Percentiles rank a stretch among this genome's conserved stretches.
These are phyloP conservation scores for Carex cristatella DNA, from an alignment of 176 grass and related monocot species.

Conservation along the genomic window DNA sequence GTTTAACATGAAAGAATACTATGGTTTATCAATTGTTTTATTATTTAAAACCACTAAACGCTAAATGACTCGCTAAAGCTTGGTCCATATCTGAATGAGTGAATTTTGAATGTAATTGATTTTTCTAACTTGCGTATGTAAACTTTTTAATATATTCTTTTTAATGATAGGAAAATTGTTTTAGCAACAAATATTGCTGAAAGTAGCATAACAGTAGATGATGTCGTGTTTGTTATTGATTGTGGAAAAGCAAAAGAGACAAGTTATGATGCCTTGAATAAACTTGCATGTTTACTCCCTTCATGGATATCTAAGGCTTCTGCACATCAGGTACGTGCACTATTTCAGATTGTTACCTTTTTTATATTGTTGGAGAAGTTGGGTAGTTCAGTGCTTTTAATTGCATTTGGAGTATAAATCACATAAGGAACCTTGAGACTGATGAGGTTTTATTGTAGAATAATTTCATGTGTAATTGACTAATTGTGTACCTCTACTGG, in stretches of 20 bases:
- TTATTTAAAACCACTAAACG: too few relatives aligned
- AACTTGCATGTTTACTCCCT: constrained; percentile 81
- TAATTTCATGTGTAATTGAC: neutral
- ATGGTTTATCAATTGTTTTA: too few relatives aligned
- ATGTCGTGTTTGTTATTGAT: constrained; percentile 96
- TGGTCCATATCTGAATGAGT: neutral
- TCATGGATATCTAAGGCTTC: constrained; percentile 99
- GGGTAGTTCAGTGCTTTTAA: neutral
- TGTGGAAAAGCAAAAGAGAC: constrained; percentile 98
- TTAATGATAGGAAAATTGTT: constrained; percentile 85
- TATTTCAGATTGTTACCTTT: neutral
- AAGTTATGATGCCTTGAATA: constrained; percentile 98
- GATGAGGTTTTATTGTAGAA: neutral
- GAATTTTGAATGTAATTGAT: neutral
- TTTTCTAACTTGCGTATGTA: neutral
- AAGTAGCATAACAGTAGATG: constrained; percentile 96
- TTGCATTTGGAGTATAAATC: neutral
- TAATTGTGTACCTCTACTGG: neutral
- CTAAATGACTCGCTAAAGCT: too few relatives aligned
- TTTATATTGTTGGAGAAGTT: neutral
- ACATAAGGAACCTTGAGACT: constrained; percentile 25
- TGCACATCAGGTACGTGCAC: constrained; percentile 69
- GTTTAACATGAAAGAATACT: too few relatives aligned
- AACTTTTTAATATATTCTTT: constrained; percentile 29
- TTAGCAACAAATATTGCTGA: constrained; percentile 95